A percentile compares a stretch with the other conserved stretches of the same genome.
Evolutionary conservation across 108 stramenopile genomes (phyloP).

Genomic region (Phaeodactylum tricornutum): DNA sequence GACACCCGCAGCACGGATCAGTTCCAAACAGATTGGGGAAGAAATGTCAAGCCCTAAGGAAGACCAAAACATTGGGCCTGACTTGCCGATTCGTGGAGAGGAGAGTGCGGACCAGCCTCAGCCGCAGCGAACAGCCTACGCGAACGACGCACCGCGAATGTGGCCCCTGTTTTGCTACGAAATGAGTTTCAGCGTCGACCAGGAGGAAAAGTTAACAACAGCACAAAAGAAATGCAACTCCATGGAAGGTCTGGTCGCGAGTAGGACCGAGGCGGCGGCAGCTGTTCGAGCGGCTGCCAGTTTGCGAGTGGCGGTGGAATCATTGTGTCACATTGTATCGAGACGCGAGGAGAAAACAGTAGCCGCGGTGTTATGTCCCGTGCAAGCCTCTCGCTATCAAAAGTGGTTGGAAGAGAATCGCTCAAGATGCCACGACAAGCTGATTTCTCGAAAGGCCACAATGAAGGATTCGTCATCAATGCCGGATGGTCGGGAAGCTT

Average conservation of each 20-base stretch:
- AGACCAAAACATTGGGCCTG: neutral
- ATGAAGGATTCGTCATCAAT: no score
- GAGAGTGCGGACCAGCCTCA: slow-evolving; percentile 5
- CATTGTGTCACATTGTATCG: slow-evolving; percentile 38
- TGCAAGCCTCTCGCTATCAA: slow-evolving; percentile 40
- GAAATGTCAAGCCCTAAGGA: slow-evolving; percentile 36
- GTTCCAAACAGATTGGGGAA: slow-evolving; percentile 80
- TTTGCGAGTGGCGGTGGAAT: slow-evolving; percentile 48
- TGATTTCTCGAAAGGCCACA: neutral
- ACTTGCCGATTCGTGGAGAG: neutral
- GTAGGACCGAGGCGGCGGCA: slow-evolving; percentile 36
- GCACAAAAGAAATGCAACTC: slow-evolving; percentile 26
- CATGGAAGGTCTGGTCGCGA: slow-evolving; percentile 16
- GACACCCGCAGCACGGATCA: slow-evolving; percentile 40
- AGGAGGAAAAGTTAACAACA: slow-evolving; percentile 66
- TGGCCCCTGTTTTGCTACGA: slow-evolving; percentile 83
- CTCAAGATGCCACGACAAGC: slow-evolving; percentile 13
- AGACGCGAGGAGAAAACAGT: slow-evolving; percentile 34
- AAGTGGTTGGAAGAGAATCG: slow-evolving; percentile 52
- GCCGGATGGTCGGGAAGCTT: neutral
- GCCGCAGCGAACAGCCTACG: slow-evolving; percentile 8
- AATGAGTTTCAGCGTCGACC: slow-evolving; percentile 73
- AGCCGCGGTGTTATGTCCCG: slow-evolving; percentile 48
- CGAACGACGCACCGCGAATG: slow-evolving; percentile 39
- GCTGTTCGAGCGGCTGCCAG: slow-evolving; percentile 34